Evolutionary conservation across 1,139 yeast genomes (phyloP).

Genomic region (Diutina pseudorugosa): DNA sequence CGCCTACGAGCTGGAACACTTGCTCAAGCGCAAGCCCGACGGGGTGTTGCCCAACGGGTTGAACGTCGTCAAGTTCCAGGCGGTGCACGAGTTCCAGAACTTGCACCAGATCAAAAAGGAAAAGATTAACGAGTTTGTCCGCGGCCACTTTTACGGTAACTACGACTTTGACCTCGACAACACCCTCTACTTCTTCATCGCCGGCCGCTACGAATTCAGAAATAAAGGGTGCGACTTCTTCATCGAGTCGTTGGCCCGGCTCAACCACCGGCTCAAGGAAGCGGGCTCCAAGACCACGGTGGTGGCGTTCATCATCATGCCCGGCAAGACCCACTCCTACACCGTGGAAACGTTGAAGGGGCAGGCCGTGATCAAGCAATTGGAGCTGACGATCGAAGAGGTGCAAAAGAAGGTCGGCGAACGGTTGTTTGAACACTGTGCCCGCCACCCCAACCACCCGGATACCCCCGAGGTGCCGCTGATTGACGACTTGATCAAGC

Average conservation of each 20-base stretch:
- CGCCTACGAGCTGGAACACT: constrained; percentile 87
- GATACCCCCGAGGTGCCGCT: constrained; percentile 48
- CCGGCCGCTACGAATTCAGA: constrained; percentile 94
- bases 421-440: constrained; percentile 83
- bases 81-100: constrained; percentile 96
- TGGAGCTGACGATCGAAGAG: constrained; percentile 81
- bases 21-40: constrained; percentile 90
- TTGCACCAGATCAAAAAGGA: constrained; percentile 87
- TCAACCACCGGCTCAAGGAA: constrained; percentile 77
- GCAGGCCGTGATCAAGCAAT: constrained; percentile 88
- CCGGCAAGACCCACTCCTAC: constrained; percentile 86
- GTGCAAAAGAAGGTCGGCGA: constrained; percentile 83
- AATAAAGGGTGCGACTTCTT: constrained; percentile 96
- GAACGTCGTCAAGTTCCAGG: constrained; percentile 91
- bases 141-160: constrained; percentile 96
- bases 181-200: constrained; percentile 88
- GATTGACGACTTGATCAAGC: constrained; percentile 72
- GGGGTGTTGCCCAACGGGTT: constrained; percentile 96
- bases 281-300: constrained; percentile 81
- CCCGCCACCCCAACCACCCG: constrained; percentile 53
- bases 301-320: constrained; percentile 98
- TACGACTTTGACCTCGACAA: constrained; percentile 90
- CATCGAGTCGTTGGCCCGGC: constrained; percentile 84
- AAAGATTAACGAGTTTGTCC: constrained; percentile 84
- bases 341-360: constrained; percentile 94